phyloP scores from a whole-genome alignment of 129 eudicot genomes.

The Lonicera japonica region DNA sequence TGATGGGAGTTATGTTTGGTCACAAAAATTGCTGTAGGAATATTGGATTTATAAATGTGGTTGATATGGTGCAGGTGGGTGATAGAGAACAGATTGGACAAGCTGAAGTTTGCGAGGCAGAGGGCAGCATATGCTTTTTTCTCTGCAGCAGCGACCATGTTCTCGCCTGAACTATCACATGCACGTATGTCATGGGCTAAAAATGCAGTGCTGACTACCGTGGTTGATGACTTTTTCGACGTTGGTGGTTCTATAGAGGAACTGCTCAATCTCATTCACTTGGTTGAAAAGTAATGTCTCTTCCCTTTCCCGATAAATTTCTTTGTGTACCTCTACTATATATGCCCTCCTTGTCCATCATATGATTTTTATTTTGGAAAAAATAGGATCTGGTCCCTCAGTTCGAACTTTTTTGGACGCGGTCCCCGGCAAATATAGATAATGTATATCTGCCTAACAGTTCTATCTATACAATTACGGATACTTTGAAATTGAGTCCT shows the following conservation, averaged over 20 bases:
- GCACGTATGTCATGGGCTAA: slow-evolving; percentile 98
- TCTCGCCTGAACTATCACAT: slow-evolving; percentile 62
- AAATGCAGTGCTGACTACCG: slow-evolving; percentile 72
- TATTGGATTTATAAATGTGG: no score
- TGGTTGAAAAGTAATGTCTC: slow-evolving; percentile 52
- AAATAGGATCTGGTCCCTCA: no score
- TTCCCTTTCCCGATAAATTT: neutral
- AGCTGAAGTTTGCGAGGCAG: slow-evolving; percentile 86
- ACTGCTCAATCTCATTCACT: slow-evolving; percentile 51
- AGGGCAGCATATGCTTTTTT: slow-evolving; percentile 76
- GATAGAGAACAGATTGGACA: slow-evolving; percentile 53
- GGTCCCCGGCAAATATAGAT: no score
- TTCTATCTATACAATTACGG: no score
- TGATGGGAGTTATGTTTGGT: no score
- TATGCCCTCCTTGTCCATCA: neutral
- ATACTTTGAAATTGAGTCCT: no score
- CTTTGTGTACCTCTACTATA: neutral
- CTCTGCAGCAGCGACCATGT: slow-evolving; percentile 71
- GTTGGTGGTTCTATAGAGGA: slow-evolving; percentile 83
- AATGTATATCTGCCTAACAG: no score
- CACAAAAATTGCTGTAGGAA: no score
- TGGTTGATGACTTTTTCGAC: slow-evolving; percentile 91
- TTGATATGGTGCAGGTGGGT: slow-evolving; percentile 68
- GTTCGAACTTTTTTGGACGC: no score
- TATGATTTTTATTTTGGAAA: no score